These are phyloP conservation scores for Mrakia gelida DNA, from an alignment of 768 basidiomycete genomes.

Conservation along the genomic window DNA sequence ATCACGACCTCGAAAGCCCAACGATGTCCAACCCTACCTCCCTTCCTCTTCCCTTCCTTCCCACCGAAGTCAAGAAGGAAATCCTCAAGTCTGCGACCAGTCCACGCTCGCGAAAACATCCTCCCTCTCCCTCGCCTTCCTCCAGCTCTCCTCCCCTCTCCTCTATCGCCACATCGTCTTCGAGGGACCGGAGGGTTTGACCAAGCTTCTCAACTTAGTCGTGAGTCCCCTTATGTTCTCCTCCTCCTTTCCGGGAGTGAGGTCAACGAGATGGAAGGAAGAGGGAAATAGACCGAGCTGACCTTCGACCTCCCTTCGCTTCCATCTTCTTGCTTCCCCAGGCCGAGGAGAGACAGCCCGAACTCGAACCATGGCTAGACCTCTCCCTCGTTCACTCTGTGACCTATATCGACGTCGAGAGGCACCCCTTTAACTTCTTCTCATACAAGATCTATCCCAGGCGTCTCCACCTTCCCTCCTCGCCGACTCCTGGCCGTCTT, in stretches of 20 bases:
- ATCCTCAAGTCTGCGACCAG: background rate
- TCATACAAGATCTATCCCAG: background rate
- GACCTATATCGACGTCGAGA: background rate
- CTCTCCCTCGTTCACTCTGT: background rate
- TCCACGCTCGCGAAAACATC: background rate
- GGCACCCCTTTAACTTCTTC: background rate
- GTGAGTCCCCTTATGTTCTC: too few relatives aligned
- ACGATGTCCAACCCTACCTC: background rate
- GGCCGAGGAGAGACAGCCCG: background rate
- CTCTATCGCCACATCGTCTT: background rate
- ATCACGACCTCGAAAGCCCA: too few relatives aligned
- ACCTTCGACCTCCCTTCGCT: background rate
- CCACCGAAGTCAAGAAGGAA: background rate
- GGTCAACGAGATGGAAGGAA: too few relatives aligned
- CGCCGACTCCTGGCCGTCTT: background rate
- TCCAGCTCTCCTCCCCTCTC: background rate
- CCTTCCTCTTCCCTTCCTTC: background rate
- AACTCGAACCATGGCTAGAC: background rate
- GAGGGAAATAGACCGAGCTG: too few relatives aligned
- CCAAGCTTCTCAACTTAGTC: background rate
- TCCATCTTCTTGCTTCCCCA: background rate
- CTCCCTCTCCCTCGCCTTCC: background rate
- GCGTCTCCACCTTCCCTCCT: too few relatives aligned
- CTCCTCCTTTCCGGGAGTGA: too few relatives aligned
- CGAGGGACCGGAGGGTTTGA: background rate